Evolutionary conservation across 1,284 basidiomycete species (phyloP).

Genomic region (Salmacisia buchloeana): DNA sequence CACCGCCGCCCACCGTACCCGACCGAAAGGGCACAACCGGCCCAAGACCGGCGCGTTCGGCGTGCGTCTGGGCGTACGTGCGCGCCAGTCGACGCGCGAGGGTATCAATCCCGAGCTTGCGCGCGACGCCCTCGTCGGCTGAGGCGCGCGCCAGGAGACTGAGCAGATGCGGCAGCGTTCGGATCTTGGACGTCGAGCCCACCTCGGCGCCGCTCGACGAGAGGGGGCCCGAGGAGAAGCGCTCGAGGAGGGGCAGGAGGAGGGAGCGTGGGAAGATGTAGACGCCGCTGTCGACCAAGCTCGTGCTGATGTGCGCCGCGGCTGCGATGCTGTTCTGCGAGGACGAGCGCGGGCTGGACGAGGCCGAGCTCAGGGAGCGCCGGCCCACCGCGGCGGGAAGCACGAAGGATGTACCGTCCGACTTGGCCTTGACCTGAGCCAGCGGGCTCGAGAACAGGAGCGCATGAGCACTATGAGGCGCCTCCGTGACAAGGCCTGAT

Average conservation of each 20-base stretch:
- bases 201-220: not conserved
- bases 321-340: not conserved
- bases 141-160: not conserved
- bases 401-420: not conserved
- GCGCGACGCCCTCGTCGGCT: not conserved
- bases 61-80: not conserved
- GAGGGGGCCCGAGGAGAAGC: not conserved
- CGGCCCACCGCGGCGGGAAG: not conserved
- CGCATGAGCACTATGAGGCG: not conserved
- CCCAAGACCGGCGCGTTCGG: not conserved
- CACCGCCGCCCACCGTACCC: not conserved
- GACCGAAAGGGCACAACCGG: not conserved
- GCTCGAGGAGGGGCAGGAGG: constrained; percentile 29
- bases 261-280: constrained; percentile 38
- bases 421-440: not conserved
- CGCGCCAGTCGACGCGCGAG: not conserved
- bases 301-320: constrained; percentile 18
- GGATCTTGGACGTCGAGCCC: too few relatives aligned
- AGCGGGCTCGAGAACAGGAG: not conserved
- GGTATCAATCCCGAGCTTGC: not conserved
- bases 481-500: not conserved
- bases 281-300: constrained; percentile 42
- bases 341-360: not conserved
- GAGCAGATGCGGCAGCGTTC: not conserved
- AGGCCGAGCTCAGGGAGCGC: not conserved